Percentiles rank a stretch among this genome's conserved stretches.
These are phyloP conservation scores for Plasmodium vinckei DNA, from an alignment of 169 alveolate species.

Conservation along the genomic window DNA sequence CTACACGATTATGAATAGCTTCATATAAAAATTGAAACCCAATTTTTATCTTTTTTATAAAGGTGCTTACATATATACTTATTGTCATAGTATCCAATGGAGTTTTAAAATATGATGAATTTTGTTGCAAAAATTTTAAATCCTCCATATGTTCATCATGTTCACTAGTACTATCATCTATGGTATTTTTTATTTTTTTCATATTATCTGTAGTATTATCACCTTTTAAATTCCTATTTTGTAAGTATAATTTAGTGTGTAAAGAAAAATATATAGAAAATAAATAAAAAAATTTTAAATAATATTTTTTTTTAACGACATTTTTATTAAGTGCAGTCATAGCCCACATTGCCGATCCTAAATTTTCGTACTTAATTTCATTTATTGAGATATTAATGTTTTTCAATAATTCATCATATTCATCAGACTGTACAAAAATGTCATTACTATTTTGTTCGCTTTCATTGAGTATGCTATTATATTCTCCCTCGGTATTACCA, in stretches of 20 bases:
- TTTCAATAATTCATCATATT: neutral
- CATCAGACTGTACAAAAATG: neutral
- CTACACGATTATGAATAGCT: constrained; percentile 21
- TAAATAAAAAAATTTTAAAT: constrained; percentile 36
- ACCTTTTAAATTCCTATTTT: neutral
- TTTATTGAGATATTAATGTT: constrained; percentile 8
- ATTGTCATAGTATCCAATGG: constrained; percentile 47
- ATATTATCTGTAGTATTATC: neutral
- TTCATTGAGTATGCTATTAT: neutral
- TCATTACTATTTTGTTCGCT: neutral
- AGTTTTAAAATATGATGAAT: constrained; percentile 16
- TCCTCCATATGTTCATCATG: neutral
- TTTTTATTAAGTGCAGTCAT: constrained; percentile 38
- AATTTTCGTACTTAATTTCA: constrained; percentile 43
- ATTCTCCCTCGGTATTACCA: neutral
- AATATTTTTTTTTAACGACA: constrained; percentile 29
- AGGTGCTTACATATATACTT: constrained; percentile 54
- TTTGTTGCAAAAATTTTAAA: constrained; percentile 7
- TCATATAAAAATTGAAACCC: constrained; percentile 41
- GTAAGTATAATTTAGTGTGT: constrained; percentile 34
- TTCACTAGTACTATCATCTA: neutral
- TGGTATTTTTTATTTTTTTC: neutral
- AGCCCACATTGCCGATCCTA: constrained; percentile 71
- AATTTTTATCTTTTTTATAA: constrained; percentile 45
- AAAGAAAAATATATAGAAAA: constrained; percentile 57